Evolutionary conservation across 352 stramenopile species (phyloP), one percentile per base, ranked within the genome.

Genomic region (Globisporangium echinulatum): DNA sequence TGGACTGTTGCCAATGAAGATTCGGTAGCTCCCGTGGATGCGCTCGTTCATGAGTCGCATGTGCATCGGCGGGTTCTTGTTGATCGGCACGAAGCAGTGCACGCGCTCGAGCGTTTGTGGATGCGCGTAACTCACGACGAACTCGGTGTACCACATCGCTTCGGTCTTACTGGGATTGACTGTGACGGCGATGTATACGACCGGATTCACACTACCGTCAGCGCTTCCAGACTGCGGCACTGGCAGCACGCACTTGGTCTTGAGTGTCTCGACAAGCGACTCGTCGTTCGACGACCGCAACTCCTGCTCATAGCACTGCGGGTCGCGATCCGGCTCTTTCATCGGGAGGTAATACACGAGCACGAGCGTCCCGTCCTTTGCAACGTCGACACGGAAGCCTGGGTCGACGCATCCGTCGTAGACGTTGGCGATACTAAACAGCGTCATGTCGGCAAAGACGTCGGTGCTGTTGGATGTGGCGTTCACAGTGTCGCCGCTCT

Each of bases 1-100:
- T 19, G 79, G 82, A 58, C 82, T 88, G 48, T 88, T 89, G 39
- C 82, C 82, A 7, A 91, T 50, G 50, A 72, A 88, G 49, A 91
- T 54, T 0, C 65, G 65, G 52, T 87, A 86, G 7, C 68, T 78
- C 14, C 82, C 82, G 62, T 74, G 59, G 48, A 89, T 73, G 17
- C 76, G 68, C n/a, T 77, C 66, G 49, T 62, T 64, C 8, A 74
- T 47, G 5, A 87, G 9, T 7, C 60, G 51, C 17, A 55, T 58
- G 17, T 68, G 63, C 2, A 68, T 59, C 40, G 64, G 66, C 3
- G 70, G 60, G 33, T 66, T 66, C 36, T 66, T 52, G 44, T 77
- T 64, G 15, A 64, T 61, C 3, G 15, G 43, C 7, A 68, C 71
- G 25, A 8, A 52, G 55, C 82, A 91, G 37, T 84, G 64, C 1